Percentiles rank a stretch among this genome's conserved stretches.
Conservation (phyloP, 2,329 filamentous ascomycete species). For the Daldinia sp. region DNA sequence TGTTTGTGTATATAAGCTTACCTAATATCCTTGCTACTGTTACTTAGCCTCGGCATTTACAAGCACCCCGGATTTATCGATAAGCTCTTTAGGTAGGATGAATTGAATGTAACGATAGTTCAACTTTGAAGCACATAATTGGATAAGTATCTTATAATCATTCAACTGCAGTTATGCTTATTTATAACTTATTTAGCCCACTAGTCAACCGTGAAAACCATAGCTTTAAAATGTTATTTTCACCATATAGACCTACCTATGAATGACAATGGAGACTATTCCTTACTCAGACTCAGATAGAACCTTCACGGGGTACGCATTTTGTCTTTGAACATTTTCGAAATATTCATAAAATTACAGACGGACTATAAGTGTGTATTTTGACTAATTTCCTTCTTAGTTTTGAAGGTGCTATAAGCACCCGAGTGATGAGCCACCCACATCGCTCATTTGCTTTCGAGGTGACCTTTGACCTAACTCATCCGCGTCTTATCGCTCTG, state of each 20-base stretch:
- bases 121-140: not conserved
- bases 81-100: not conserved
- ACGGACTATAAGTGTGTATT: not conserved
- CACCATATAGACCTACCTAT: not conserved
- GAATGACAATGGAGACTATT: not conserved
- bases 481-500: not conserved
- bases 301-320: not conserved
- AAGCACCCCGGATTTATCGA: not conserved
- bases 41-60: not conserved
- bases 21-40: not conserved
- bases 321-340: not conserved
- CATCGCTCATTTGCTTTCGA: constrained; percentile 6
- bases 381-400: not conserved
- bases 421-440: not conserved
- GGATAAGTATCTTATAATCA: not conserved
- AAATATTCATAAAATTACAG: not conserved
- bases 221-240: not conserved
- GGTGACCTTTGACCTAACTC: constrained; percentile 1
- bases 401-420: constrained; percentile 9
- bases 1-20: not conserved
- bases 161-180: not conserved
- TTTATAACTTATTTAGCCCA: not conserved
- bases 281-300: not conserved
- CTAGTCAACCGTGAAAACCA: no score
- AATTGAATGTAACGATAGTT: not conserved